Percentiles rank a stretch among this genome's conserved stretches.
phyloP scores from a whole-genome alignment of 192 early-diverging fungal genomes.

The Linnemannia zychae region DNA sequence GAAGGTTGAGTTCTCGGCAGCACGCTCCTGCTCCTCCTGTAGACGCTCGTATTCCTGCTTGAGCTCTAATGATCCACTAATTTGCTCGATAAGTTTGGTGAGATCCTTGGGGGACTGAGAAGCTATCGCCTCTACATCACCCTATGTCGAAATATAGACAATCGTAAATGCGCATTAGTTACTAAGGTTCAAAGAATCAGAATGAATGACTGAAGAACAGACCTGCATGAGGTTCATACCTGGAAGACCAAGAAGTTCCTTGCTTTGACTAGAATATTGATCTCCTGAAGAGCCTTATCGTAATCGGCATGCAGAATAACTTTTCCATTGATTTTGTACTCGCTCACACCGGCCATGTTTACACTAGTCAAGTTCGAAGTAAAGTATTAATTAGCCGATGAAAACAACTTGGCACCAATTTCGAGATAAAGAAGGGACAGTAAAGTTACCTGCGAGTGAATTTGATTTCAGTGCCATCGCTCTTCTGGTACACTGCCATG shows the following conservation, averaged over 20 bases:
- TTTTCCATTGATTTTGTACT: slow-evolving; percentile 90
- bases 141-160: slow-evolving; percentile 46
- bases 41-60: slow-evolving; percentile 91
- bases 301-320: slow-evolving; percentile 82
- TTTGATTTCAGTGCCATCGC: slow-evolving; percentile 68
- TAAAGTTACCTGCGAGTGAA: slow-evolving; percentile 80
- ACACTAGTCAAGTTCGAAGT: slow-evolving; percentile 57
- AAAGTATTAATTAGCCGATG: background rate
- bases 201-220: background rate
- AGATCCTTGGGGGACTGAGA: slow-evolving; percentile 96
- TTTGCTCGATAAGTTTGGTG: slow-evolving; percentile 94
- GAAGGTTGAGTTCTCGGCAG: slow-evolving; percentile 88
- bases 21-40: slow-evolving; percentile 85
- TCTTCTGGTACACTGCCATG: slow-evolving; percentile 85
- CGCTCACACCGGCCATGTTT: slow-evolving; percentile 76
- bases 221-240: slow-evolving; percentile 48
- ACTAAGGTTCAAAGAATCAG: background rate
- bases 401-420: background rate
- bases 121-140: slow-evolving; percentile 97
- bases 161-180: background rate
- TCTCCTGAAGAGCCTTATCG: slow-evolving; percentile 78
- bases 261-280: slow-evolving; percentile 96
- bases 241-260: slow-evolving; percentile 99
- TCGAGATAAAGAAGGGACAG: background rate
- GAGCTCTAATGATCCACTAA: slow-evolving; percentile 93